Conservation (phyloP, 2,329 filamentous ascomycete genomes). For the Colletotrichum cordylinicola region DNA sequence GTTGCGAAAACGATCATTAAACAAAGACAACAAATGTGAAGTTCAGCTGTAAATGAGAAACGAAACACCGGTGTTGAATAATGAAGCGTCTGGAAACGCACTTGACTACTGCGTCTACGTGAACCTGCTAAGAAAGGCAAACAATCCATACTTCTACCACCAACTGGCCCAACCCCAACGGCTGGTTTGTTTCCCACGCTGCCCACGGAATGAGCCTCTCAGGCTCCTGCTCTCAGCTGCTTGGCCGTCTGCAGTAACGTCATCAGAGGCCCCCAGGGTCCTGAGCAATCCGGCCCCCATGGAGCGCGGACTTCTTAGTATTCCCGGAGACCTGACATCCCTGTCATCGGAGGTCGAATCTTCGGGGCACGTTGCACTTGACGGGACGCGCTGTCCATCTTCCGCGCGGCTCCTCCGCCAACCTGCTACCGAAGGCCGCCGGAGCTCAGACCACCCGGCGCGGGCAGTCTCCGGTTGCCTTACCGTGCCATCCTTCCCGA, state of each 20-base stretch:
- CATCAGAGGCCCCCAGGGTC: neutral
- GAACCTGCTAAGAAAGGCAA: neutral
- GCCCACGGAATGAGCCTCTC: neutral
- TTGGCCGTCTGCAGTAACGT: neutral
- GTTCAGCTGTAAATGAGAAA: neutral
- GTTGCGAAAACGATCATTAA: neutral
- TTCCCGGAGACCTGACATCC: neutral
- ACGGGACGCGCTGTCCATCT: neutral
- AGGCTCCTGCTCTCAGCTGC: neutral
- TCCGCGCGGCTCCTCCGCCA: neutral
- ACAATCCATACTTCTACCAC: constrained; percentile 7
- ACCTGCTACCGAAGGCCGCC: neutral
- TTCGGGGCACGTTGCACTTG: constrained; percentile 14
- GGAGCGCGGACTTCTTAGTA: constrained; percentile 12
- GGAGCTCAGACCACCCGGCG: neutral
- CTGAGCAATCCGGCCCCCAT: constrained; percentile 6
- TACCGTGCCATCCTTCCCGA: neutral
- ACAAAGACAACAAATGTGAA: neutral
- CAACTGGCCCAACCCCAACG: constrained; percentile 13
- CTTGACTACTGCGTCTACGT: neutral
- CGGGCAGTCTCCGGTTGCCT: neutral
- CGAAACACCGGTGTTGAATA: neutral
- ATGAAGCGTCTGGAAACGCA: neutral
- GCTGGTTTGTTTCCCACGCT: neutral
- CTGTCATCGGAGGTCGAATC: neutral